Evolutionary conservation across 176 grass and related monocot genomes (phyloP).

Genomic region (Aechmea fasciata): DNA sequence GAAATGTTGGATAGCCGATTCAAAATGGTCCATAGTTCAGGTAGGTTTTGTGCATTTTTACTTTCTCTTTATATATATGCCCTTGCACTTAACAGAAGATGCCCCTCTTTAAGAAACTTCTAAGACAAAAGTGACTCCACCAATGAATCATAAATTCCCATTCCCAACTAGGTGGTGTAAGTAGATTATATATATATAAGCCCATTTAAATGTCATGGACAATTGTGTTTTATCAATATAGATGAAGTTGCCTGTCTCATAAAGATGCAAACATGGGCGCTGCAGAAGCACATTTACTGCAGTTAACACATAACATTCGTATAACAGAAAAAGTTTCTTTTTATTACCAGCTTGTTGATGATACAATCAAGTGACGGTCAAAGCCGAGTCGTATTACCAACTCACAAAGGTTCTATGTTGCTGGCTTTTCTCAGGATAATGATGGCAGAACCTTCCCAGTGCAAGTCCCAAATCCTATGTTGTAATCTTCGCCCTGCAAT

Average conservation of each 20-base stretch:
- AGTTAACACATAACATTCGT: neutral
- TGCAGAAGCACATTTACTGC: neutral
- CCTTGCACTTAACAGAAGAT: no score
- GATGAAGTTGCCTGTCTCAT: neutral
- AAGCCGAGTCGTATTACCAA: no score
- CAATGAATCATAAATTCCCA: no score
- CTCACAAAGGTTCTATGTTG: neutral
- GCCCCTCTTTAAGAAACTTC: no score
- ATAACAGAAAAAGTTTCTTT: neutral
- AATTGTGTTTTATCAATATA: neutral
- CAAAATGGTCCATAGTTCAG: no score
- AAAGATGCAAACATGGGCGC: neutral
- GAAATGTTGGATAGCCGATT: no score
- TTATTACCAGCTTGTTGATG: neutral
- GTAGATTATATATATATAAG: no score
- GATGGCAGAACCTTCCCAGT: slow-evolving; percentile 61
- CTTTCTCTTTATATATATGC: no score
- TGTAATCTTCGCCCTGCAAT: slow-evolving; percentile 61
- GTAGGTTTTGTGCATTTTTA: no score
- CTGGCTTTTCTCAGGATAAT: slow-evolving; percentile 28
- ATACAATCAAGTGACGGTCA: neutral
- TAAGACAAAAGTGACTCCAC: no score
- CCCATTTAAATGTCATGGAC: no score
- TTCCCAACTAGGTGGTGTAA: no score
- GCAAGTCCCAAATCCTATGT: slow-evolving; percentile 82